A percentile compares a stretch with the other conserved stretches of the same genome.
Evolutionary conservation across 495 filamentous ascomycete species (phyloP).

Genomic region (Hyphodiscus hymeniophilus): DNA sequence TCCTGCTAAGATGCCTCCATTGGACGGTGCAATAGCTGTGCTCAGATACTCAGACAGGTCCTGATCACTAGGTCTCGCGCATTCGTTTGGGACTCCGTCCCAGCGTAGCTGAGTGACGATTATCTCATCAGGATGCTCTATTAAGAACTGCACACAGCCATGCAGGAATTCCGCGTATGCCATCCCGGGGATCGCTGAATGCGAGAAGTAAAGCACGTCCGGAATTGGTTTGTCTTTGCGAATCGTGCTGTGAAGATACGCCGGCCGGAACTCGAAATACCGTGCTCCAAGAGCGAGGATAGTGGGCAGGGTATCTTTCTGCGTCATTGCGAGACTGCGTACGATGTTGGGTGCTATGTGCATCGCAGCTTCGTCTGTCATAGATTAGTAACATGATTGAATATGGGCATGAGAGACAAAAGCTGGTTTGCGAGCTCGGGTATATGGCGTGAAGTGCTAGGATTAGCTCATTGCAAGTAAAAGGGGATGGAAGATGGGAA

Average conservation of each 20-base stretch:
- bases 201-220: constrained; percentile 44
- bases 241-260: constrained; percentile 35
- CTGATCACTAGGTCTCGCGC: constrained; percentile 32
- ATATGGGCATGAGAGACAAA: too few species aligned
- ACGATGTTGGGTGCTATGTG: constrained; percentile 43
- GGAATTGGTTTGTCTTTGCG: constrained; percentile 28
- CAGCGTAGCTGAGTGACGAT: constrained; percentile 44
- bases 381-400: too few species aligned
- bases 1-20: constrained; percentile 26
- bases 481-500: too few species aligned
- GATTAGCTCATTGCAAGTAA: too few species aligned
- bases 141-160: constrained; percentile 36
- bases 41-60: constrained; percentile 34
- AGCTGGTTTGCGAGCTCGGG: too few species aligned
- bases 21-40: constrained; percentile 25
- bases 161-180: constrained; percentile 39
- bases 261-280: constrained; percentile 50
- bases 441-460: too few species aligned
- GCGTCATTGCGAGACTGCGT: constrained; percentile 42
- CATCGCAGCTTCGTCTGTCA: constrained; percentile 29
- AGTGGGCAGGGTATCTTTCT: constrained; percentile 39
- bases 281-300: constrained; percentile 42
- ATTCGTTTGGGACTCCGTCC: constrained; percentile 43
- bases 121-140: constrained; percentile 37
- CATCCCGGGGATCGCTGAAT: constrained; percentile 46